Conservation (phyloP, 495 filamentous ascomycete species). For the Neurospora sp. region DNA sequence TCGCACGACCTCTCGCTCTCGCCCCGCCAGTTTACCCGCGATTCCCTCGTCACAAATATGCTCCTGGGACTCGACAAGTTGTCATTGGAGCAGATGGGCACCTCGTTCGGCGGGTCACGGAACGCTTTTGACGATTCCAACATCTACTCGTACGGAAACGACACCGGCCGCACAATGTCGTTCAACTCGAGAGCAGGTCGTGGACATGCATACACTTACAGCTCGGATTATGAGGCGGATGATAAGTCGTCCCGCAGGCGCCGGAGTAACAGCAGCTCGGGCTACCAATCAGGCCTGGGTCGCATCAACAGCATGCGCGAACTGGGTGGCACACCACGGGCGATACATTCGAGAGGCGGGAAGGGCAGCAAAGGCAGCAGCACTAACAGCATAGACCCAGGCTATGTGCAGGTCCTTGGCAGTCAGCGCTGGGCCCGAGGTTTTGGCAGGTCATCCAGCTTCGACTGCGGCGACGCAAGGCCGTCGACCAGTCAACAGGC, state of each 20-base stretch:
- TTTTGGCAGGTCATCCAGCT: constrained; percentile 62
- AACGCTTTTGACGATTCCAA: constrained; percentile 21
- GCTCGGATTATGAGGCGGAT: constrained; percentile 58
- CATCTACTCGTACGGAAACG: constrained; percentile 15
- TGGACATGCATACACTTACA: constrained; percentile 65
- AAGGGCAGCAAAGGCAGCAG: constrained; percentile 67
- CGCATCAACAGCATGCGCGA: constrained; percentile 54
- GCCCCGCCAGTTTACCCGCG: constrained; percentile 62
- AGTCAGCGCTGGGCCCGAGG: constrained; percentile 48
- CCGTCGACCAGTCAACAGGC: constrained; percentile 20
- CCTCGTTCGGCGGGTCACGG: constrained; percentile 10
- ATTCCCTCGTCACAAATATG: constrained; percentile 88
- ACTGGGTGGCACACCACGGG: constrained; percentile 23
- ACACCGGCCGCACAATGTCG: constrained; percentile 25
- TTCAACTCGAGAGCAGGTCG: constrained; percentile 30
- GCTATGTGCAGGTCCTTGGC: constrained; percentile 43
- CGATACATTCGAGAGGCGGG: constrained; percentile 39
- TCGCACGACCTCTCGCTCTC: constrained; percentile 83
- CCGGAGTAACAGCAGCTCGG: constrained; percentile 74
- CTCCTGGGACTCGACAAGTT: constrained; percentile 81
- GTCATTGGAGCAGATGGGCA: constrained; percentile 42
- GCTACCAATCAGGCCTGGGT: constrained; percentile 51
- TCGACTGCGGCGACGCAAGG: constrained; percentile 51
- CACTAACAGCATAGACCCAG: constrained; percentile 58
- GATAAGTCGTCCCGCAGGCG: constrained; percentile 55